phyloP scores from a whole-genome alignment of 2,329 filamentous ascomycete genomes.

The Magnaporthiopsis incrustans region DNA sequence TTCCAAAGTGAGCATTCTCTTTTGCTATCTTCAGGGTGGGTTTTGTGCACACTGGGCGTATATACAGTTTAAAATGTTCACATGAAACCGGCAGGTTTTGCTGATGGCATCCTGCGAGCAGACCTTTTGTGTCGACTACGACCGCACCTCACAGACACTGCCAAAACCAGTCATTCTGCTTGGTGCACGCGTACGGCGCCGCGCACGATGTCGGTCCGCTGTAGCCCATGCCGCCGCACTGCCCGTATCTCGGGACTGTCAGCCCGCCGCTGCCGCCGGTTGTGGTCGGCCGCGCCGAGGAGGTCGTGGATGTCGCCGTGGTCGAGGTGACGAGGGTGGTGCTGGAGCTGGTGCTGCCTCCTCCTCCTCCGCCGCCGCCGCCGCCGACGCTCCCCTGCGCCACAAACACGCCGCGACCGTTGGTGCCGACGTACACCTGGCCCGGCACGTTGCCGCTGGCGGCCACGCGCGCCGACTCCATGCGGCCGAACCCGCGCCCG shows the following conservation, averaged over 20 bases:
- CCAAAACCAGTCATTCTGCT: constrained; percentile 2
- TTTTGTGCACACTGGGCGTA: too few relatives aligned
- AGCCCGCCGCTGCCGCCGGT: neutral
- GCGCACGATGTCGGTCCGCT: neutral
- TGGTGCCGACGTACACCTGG: constrained; percentile 42
- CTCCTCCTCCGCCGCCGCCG: constrained; percentile 5
- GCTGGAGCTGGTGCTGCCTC: constrained; percentile 1
- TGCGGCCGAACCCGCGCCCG: constrained; percentile 34
- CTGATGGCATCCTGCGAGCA: too few relatives aligned
- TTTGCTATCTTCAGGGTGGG: too few relatives aligned
- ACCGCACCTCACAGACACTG: neutral
- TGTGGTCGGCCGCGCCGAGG: neutral
- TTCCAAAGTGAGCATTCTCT: too few relatives aligned
- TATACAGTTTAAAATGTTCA: too few relatives aligned
- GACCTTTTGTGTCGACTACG: neutral
- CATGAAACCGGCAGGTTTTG: neutral
- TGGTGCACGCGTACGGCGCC: neutral
- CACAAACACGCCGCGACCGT: constrained; percentile 38
- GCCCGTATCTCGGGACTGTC: neutral
- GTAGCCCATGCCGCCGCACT: constrained; percentile 1
- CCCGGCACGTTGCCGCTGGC: constrained; percentile 37
- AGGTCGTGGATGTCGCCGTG: constrained; percentile 1
- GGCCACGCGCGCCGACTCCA: constrained; percentile 29
- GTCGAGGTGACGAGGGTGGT: constrained; percentile 8
- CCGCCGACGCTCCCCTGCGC: constrained; percentile 18